Conservation (phyloP, 345 rosid genomes). For the Toxicodendron radicans region DNA sequence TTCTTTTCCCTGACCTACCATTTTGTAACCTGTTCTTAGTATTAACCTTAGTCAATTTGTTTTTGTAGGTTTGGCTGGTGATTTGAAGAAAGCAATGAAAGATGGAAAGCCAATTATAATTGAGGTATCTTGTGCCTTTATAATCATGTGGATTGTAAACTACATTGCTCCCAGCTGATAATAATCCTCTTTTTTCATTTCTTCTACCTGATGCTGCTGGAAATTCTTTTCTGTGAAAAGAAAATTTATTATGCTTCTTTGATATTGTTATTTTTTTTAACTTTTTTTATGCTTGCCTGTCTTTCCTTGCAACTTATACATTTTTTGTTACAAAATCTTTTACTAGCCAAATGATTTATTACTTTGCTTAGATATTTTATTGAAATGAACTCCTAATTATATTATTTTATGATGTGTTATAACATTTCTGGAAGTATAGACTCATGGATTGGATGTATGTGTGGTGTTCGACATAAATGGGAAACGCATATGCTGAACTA, state of each 20-base stretch:
- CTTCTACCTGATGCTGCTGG: neutral
- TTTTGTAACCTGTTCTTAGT: constrained; percentile 9
- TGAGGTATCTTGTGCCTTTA: constrained; percentile 51
- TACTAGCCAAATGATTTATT: neutral
- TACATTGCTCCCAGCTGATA: neutral
- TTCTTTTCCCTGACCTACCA: constrained; percentile 4
- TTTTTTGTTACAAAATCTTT: neutral
- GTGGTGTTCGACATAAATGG: too few species aligned
- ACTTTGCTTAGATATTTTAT: neutral
- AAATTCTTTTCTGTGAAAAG: neutral
- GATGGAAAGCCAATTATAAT: constrained; percentile 98
- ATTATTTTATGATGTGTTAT: neutral
- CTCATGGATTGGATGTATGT: too few species aligned
- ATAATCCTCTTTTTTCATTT: neutral
- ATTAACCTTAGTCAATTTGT: constrained; percentile 14
- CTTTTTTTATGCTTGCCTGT: neutral
- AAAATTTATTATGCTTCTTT: too few species aligned
- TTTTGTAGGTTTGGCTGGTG: constrained; percentile 89
- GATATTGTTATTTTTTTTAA: too few species aligned
- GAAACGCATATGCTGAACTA: neutral
- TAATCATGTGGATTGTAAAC: constrained; percentile 2
- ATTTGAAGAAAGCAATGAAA: constrained; percentile 98
- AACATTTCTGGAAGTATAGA: neutral
- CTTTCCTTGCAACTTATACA: neutral
- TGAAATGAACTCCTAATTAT: neutral